Evolutionary conservation across 1,139 yeast species (phyloP).

Genomic region (Yamadazyma membranifaciens): DNA sequence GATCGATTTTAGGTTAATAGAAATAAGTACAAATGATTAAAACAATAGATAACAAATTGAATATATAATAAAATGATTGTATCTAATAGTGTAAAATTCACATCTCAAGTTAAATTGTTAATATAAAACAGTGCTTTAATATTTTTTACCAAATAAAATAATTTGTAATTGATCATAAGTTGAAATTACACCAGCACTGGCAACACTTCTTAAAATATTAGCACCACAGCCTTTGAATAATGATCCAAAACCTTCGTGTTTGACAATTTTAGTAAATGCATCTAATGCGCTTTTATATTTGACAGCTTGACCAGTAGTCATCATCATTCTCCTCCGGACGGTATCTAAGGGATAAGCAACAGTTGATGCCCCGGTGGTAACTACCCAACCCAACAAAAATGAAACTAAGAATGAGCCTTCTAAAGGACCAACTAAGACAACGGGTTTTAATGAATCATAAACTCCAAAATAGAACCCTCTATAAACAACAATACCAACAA

Average conservation of each 20-base stretch:
- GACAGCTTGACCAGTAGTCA: conserved; percentile 57
- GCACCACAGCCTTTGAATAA: conserved; percentile 58
- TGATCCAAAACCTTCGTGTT: conserved; percentile 51
- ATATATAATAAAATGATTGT: conserved; percentile 19
- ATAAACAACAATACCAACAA: conserved; percentile 52
- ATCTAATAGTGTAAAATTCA: conserved; percentile 6
- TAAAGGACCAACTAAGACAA: conserved; percentile 54
- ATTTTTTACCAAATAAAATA: conserved; percentile 49
- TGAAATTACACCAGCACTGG: conserved; percentile 58
- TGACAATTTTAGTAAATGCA: conserved; percentile 48
- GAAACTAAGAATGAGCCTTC: conserved; percentile 56
- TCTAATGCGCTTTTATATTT: conserved; percentile 53
- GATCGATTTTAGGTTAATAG: too few species aligned
- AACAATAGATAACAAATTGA: conserved; percentile 10
- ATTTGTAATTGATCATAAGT: conserved; percentile 53
- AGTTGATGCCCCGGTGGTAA: conserved; percentile 54
- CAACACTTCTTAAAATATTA: conserved; percentile 58
- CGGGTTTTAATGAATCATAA: conserved; percentile 55
- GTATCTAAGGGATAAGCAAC: conserved; percentile 58
- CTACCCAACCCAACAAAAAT: conserved; percentile 56
- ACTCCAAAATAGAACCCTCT: conserved; percentile 58
- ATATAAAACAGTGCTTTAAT: too few species aligned
- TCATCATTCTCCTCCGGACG: conserved; percentile 58
- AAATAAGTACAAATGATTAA: too few species aligned
- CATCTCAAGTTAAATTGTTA: conserved; percentile 15